Evolutionary conservation across 768 basidiomycete genomes (phyloP).

Genomic region (Pulveroboletus sp.): DNA sequence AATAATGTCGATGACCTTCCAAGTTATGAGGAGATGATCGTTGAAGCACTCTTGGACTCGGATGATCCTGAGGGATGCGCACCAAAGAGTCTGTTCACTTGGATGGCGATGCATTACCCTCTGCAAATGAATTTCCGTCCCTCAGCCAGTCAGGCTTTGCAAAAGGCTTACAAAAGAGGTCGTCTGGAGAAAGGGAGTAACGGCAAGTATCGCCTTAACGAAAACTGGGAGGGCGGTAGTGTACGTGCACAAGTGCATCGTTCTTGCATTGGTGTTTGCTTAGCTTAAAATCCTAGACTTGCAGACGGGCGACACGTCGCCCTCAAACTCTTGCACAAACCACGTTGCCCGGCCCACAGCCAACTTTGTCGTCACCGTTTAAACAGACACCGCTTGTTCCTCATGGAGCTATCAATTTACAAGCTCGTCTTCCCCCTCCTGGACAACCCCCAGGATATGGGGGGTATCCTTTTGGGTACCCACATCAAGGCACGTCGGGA

Average conservation of each 20-base stretch:
- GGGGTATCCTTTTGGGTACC: constrained; percentile 38
- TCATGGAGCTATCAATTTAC: constrained; percentile 31
- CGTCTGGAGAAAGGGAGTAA: constrained; percentile 69
- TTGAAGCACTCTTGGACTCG: constrained; percentile 65
- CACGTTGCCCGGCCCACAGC: constrained; percentile 27
- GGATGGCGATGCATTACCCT: constrained; percentile 82
- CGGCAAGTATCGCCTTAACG: constrained; percentile 72
- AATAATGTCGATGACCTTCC: constrained; percentile 54
- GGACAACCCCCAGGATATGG: constrained; percentile 33
- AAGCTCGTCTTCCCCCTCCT: constrained; percentile 31
- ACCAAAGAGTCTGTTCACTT: constrained; percentile 78
- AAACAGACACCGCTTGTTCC: constrained; percentile 48
- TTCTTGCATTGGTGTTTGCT: constrained; percentile 3
- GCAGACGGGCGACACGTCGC: constrained; percentile 71
- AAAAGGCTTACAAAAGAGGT: constrained; percentile 80
- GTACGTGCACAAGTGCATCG: constrained; percentile 40
- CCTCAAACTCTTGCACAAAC: constrained; percentile 50
- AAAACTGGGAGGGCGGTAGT: constrained; percentile 76
- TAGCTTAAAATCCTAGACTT: constrained; percentile 44
- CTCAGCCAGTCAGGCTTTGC: constrained; percentile 83
- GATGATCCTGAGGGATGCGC: constrained; percentile 70
- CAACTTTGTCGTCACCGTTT: constrained; percentile 46
- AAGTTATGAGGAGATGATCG: constrained; percentile 90
- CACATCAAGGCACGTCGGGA: constrained; percentile 21
- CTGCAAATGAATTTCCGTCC: constrained; percentile 86